Evolutionary conservation across 805 yeast species (phyloP).

Genomic region (Kluyveromyces siamensis): DNA sequence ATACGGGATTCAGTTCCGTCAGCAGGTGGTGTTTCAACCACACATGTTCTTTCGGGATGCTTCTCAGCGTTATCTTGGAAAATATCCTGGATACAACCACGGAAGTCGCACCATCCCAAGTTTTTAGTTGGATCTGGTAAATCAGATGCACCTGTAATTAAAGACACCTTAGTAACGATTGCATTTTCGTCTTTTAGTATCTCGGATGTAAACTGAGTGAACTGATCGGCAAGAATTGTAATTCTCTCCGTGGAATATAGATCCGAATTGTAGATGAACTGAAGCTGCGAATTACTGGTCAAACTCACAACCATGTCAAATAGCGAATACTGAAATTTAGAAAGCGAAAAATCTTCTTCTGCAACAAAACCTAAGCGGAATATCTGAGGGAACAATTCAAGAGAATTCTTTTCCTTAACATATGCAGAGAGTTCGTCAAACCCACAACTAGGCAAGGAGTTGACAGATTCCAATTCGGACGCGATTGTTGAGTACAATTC

Average conservation of each 20-base stretch:
- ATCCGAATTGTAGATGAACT: constrained; percentile 55
- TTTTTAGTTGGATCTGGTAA: constrained; percentile 85
- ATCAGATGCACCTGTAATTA: constrained; percentile 62
- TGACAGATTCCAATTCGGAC: constrained; percentile 31
- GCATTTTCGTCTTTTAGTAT: constrained; percentile 31
- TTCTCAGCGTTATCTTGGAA: constrained; percentile 78
- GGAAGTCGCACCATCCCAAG: constrained; percentile 81
- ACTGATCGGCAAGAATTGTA: constrained; percentile 62
- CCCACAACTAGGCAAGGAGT: constrained; percentile 27
- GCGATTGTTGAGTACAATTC: constrained; percentile 41
- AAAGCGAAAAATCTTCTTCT: constrained; percentile 32
- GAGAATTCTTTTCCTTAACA: constrained; percentile 40
- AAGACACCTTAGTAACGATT: constrained; percentile 49
- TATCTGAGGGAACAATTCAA: constrained; percentile 52
- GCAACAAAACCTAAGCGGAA: constrained; percentile 41
- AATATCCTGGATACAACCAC: constrained; percentile 96
- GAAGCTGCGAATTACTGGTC: constrained; percentile 11
- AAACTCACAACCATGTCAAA: constrained; percentile 37
- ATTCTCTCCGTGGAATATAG: constrained; percentile 67
- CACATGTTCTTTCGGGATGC: constrained; percentile 83
- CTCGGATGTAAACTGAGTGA: constrained; percentile 40
- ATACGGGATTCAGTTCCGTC: constrained; percentile 47
- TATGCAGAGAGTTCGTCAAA: constrained; percentile 48
- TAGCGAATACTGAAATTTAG: constrained; percentile 29
- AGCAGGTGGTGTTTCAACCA: constrained; percentile 78